Conservation (phyloP, 2,329 filamentous ascomycete species). For the Hypocrella siamensis region DNA sequence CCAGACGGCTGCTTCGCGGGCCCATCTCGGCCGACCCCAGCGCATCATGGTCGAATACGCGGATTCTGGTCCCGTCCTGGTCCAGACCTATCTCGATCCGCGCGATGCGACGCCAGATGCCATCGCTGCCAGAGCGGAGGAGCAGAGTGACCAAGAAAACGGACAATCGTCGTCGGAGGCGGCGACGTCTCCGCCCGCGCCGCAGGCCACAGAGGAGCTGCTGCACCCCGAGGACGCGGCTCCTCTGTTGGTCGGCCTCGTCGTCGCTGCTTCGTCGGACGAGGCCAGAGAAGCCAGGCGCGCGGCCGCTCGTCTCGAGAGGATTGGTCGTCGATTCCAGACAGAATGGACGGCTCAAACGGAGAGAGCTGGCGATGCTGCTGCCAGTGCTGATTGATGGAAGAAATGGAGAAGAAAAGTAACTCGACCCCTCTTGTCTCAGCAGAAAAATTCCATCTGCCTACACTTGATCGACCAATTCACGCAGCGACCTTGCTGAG, state of each 20-base stretch:
- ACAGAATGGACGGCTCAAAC: conserved; percentile 27
- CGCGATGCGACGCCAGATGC: conserved; percentile 8
- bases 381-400: not conserved
- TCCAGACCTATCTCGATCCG: conserved; percentile 31
- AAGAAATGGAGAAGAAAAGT: not conserved
- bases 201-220: conserved; percentile 4
- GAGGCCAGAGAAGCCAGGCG: conserved; percentile 34
- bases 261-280: conserved; percentile 33
- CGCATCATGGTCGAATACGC: conserved; percentile 44
- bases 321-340: conserved; percentile 38
- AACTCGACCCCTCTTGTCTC: too few species aligned
- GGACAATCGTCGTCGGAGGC: too few species aligned
- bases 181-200: conserved; percentile 2
- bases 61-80: conserved; percentile 23
- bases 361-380: conserved; percentile 11
- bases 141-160: not conserved
- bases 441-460: too few species aligned
- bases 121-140: conserved; percentile 3
- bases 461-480: too few species aligned
- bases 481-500: too few species aligned
- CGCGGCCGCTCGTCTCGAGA: conserved; percentile 36
- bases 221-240: conserved; percentile 17
- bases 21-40: conserved; percentile 36
- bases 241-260: conserved; percentile 37
- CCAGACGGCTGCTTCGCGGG: conserved; percentile 34